Percentiles rank a stretch among this genome's conserved stretches.
These are phyloP conservation scores for Termitomyces sp. DNA, from an alignment of 1,284 basidiomycete species.

Conservation along the genomic window DNA sequence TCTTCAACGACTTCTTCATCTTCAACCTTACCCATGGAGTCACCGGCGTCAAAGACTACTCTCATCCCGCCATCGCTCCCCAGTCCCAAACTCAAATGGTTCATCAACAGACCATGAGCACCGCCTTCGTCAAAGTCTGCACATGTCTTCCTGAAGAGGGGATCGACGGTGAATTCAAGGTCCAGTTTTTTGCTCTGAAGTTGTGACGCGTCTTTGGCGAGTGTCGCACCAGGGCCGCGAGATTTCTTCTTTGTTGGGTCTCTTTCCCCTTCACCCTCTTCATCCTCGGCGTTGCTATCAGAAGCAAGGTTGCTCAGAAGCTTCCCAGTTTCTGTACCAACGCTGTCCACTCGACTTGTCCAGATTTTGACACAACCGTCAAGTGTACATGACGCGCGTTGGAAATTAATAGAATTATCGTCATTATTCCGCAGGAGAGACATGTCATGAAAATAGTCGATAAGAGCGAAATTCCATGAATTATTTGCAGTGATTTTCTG, in stretches of 20 bases:
- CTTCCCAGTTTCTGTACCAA: constrained; percentile 96
- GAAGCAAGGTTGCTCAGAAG: constrained; percentile 87
- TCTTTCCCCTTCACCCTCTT: constrained; percentile 32
- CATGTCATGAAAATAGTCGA: constrained; percentile 99
- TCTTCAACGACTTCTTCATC: constrained; percentile 72
- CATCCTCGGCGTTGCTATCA: constrained; percentile 57
- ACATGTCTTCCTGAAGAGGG: constrained; percentile 95
- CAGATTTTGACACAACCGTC: constrained; percentile 99
- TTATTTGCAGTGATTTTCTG: constrained; percentile 99
- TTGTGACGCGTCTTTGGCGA: constrained; percentile 79
- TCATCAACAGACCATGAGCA: constrained; percentile 91
- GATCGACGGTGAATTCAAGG: constrained; percentile 94
- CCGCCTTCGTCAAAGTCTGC: constrained; percentile 99
- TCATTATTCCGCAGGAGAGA: constrained; percentile 88
- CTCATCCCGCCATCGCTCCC: constrained; percentile 81
- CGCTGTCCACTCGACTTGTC: constrained; percentile 96
- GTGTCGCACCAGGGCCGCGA: constrained; percentile 71
- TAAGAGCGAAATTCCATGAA: constrained; percentile 97
- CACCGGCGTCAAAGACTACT: constrained; percentile 95
- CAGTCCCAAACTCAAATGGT: constrained; percentile 74
- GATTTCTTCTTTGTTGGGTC: constrained; percentile 56
- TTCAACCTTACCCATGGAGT: constrained; percentile 75
- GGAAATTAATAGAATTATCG: constrained; percentile 97
- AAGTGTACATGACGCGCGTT: constrained; percentile 95
- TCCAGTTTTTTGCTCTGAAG: constrained; percentile 91